phyloP scores from a whole-genome alignment of 2,329 filamentous ascomycete genomes.

The Rhynchosporium agropyri region DNA sequence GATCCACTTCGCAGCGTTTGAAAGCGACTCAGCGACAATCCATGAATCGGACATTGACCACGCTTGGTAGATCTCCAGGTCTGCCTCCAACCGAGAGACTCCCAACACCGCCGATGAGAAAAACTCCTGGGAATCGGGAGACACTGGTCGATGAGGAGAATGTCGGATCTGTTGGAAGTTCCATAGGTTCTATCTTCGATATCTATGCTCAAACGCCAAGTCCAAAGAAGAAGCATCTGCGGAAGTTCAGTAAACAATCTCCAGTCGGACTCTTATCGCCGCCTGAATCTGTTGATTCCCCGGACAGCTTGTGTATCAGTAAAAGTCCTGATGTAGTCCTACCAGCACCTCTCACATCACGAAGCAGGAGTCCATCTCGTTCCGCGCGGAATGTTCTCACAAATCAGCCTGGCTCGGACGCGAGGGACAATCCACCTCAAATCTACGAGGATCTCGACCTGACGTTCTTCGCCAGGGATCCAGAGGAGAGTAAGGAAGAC shows the following conservation, averaged over 20 bases:
- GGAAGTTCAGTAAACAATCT: slow-evolving; percentile 9
- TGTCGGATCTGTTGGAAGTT: slow-evolving; percentile 29
- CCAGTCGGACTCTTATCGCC: slow-evolving; percentile 20
- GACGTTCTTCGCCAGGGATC: slow-evolving; percentile 17
- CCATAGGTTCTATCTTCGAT: slow-evolving; percentile 30
- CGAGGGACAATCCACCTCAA: slow-evolving; percentile 14
- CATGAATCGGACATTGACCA: slow-evolving; percentile 33
- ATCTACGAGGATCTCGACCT: slow-evolving; percentile 28
- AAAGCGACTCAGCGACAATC: slow-evolving; percentile 30
- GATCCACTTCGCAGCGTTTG: slow-evolving; percentile 37
- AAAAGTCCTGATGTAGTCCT: slow-evolving; percentile 33
- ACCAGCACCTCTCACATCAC: slow-evolving; percentile 33
- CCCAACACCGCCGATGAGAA: slow-evolving; percentile 29
- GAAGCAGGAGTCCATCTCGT: slow-evolving; percentile 29
- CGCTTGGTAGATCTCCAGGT: slow-evolving; percentile 30
- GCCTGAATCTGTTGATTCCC: slow-evolving; percentile 29
- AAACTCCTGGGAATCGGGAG: slow-evolving; percentile 32
- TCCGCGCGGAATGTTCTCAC: slow-evolving; percentile 9
- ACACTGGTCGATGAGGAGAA: slow-evolving; percentile 23
- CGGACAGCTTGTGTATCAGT: slow-evolving; percentile 35
- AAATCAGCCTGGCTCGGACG: slow-evolving; percentile 11
- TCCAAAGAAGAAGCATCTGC: slow-evolving; percentile 24
- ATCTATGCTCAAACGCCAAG: slow-evolving; percentile 30
- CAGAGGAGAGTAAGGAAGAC: slow-evolving; percentile 2
- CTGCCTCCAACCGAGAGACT: slow-evolving; percentile 33